Conservation (phyloP, 2,329 filamentous ascomycete genomes). For the Neofusicoccum umdonicola region DNA sequence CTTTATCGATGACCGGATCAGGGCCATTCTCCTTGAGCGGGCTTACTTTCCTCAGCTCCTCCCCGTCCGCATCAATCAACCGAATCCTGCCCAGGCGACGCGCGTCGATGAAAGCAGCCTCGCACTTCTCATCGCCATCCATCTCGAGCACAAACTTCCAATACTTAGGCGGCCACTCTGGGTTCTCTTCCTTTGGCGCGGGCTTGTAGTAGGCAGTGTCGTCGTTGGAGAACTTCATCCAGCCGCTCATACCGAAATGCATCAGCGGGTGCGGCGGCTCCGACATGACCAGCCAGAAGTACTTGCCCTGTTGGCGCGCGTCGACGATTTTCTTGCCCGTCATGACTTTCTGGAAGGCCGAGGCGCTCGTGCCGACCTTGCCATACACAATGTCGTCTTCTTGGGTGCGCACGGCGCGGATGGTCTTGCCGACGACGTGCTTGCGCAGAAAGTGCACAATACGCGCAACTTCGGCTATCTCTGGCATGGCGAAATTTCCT, state of each 20-base stretch:
- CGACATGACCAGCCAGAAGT: slow-evolving; percentile 86
- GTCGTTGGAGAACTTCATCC: slow-evolving; percentile 82
- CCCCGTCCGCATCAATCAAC: slow-evolving; percentile 75
- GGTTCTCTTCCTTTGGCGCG: slow-evolving; percentile 54
- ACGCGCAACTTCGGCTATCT: slow-evolving; percentile 67
- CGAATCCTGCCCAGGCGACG: slow-evolving; percentile 76
- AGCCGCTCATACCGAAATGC: slow-evolving; percentile 75
- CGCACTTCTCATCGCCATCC: slow-evolving; percentile 58
- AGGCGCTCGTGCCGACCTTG: slow-evolving; percentile 78
- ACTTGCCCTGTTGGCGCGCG: slow-evolving; percentile 89
- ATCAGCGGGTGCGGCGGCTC: slow-evolving; percentile 81
- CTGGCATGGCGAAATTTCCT: background rate
- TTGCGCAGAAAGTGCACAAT: slow-evolving; percentile 81
- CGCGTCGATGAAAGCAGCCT: slow-evolving; percentile 78
- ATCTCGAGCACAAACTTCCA: slow-evolving; percentile 82
- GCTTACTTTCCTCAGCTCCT: slow-evolving; percentile 70
- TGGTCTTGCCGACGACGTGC: slow-evolving; percentile 78
- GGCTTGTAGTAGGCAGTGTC: slow-evolving; percentile 77
- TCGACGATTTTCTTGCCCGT: slow-evolving; percentile 68
- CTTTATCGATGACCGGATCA: slow-evolving; percentile 81
- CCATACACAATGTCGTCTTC: slow-evolving; percentile 87
- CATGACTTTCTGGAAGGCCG: slow-evolving; percentile 71
- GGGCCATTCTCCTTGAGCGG: slow-evolving; percentile 91
- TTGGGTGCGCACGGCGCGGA: slow-evolving; percentile 66
- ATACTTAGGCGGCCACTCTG: slow-evolving; percentile 83